Evolutionary conservation across 1,139 yeast species (phyloP), one percentile per base, ranked within the genome.

Genomic region (Wickerhamomyces sp.): DNA sequence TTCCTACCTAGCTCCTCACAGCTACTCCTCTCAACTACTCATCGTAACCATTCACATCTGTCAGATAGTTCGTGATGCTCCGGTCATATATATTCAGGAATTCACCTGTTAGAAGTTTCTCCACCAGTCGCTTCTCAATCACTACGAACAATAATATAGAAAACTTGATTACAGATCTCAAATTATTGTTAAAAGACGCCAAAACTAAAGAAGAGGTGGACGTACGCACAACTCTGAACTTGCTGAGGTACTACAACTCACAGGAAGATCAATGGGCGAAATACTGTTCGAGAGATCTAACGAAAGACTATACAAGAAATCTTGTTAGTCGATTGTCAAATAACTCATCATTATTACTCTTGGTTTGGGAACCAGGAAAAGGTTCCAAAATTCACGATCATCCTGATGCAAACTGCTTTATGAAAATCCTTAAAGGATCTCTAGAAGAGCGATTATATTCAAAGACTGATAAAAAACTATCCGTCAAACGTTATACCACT

Each of bases 331-430:
- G 74, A 49, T 67, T 74, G 42, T 72, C 74, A 45, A 71, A 72
- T 5, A 72, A 74, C 53, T 80, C 80, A 31, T 74, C 74, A 49
- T 56, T 77, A 39, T 61, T 76, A 34, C 57, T 77, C 5, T 54
- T 77, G 22, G 79, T 76, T 14, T 77, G 83, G 83, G 65, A 68
- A 33, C 81, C 81, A 0, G 74, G 74, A 5, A 66, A 67, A 50
- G 56, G 70, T 12, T 72, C 78, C 29, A 73, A 74, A 18, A 73
- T 77, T 37, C 83, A 77, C 52, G 77, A 74, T 56, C 83, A 77
- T 48, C 80, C 81, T 19, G 64, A 68, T 30, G 81, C 81, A 10
- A 81, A 77, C 55, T 77, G 82, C 51, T 72, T 77, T 47, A 75
- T 77, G 75, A 77, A 76, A 55, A 63, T 76, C 18, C 55, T 77